phyloP scores from a whole-genome alignment of 345 rosid genomes.

The Syzygium grande region DNA sequence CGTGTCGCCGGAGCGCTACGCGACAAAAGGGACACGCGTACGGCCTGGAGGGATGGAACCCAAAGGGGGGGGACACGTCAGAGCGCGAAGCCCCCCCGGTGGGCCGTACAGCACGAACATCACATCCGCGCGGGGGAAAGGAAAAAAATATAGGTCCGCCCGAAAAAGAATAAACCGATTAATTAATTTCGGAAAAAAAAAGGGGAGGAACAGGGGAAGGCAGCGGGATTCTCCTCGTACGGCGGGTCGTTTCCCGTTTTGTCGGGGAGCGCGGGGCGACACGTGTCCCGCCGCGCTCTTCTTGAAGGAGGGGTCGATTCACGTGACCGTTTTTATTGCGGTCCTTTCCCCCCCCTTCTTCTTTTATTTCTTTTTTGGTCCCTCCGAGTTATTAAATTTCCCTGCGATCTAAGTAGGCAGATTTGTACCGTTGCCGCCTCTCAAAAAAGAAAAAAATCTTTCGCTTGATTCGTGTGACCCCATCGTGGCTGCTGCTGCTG shows the following conservation, averaged over 20 bases:
- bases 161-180: background rate
- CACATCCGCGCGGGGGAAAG: background rate
- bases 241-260: background rate
- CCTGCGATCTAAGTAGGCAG: background rate
- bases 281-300: background rate
- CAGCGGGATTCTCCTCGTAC: background rate
- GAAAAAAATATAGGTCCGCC: too few species aligned
- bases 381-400: background rate
- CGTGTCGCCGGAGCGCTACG: background rate
- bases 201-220: too few species aligned
- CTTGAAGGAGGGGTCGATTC: background rate
- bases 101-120: background rate
- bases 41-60: background rate
- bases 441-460: background rate
- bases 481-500: background rate
- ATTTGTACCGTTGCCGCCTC: background rate
- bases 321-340: background rate
- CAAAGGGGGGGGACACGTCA: background rate
- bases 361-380: background rate
- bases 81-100: background rate
- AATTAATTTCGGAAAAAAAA: too few species aligned
- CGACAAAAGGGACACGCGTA: background rate
- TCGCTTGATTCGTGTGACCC: background rate
- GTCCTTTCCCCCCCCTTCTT: too few species aligned
- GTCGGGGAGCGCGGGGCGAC: background rate